Evolutionary conservation across 805 yeast genomes (phyloP).

Genomic region (Myxozyma sirexii): DNA sequence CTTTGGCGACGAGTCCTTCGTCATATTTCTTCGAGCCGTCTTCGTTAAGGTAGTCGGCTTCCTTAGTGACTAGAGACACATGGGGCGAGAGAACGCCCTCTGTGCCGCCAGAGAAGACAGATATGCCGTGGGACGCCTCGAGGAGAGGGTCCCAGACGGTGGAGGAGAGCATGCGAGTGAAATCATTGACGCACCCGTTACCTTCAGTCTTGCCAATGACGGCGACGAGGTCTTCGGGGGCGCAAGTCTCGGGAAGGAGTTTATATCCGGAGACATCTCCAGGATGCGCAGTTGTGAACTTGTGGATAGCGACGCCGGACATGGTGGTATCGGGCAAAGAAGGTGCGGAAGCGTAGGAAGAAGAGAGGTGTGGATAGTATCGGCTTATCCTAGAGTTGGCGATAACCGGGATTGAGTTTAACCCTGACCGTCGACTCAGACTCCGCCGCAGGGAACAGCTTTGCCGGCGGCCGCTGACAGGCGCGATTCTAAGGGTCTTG

Average conservation of each 20-base stretch:
- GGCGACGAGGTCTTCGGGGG: constrained; percentile 27
- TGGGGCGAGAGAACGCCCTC: constrained; percentile 34
- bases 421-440: not conserved
- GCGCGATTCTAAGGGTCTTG: not conserved
- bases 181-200: constrained; percentile 34
- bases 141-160: constrained; percentile 34
- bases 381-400: not conserved
- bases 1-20: constrained; percentile 32
- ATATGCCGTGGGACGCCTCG: constrained; percentile 25
- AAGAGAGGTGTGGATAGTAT: not conserved
- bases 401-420: constrained; percentile 3
- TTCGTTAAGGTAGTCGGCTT: constrained; percentile 19
- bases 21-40: constrained; percentile 25
- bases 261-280: constrained; percentile 30
- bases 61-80: constrained; percentile 29
- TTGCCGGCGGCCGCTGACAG: not conserved
- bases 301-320: constrained; percentile 31
- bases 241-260: constrained; percentile 19
- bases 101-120: constrained; percentile 35
- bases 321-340: constrained; percentile 2
- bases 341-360: not conserved
- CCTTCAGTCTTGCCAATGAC: constrained; percentile 35
- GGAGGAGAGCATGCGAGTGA: constrained; percentile 34
- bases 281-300: constrained; percentile 30
- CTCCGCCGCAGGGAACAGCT: constrained; percentile 1